Evolutionary conservation across 495 filamentous ascomycete species (phyloP).

Genomic region (Penicillium canariense): DNA sequence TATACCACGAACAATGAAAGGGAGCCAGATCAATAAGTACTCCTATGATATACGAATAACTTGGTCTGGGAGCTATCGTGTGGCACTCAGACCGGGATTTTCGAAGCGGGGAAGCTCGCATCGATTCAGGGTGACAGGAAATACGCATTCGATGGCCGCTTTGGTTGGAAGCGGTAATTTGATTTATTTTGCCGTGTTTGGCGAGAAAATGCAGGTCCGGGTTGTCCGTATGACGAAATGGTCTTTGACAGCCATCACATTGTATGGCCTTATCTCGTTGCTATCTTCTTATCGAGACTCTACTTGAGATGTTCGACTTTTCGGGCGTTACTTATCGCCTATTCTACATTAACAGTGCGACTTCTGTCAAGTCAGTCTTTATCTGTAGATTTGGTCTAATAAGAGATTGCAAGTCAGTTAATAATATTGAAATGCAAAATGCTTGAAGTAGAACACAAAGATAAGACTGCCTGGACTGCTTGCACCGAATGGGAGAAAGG

Average conservation of each 20-base stretch:
- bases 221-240: not conserved
- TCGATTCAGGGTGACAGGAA: slow-evolving; percentile 2
- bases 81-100: slow-evolving; percentile 10
- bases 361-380: not conserved
- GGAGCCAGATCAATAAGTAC: slow-evolving; percentile 12
- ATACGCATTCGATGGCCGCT: slow-evolving; percentile 22
- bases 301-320: not conserved
- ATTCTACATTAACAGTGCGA: not conserved
- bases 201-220: slow-evolving; percentile 22
- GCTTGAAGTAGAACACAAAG: slow-evolving; percentile 4
- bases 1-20: not conserved
- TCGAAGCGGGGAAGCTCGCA: slow-evolving; percentile 22
- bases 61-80: not conserved
- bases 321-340: not conserved
- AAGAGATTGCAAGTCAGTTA: no score
- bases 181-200: slow-evolving; percentile 30
- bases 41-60: not conserved
- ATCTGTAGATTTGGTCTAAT: no score
- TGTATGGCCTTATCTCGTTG: slow-evolving; percentile 1
- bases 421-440: not conserved
- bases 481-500: slow-evolving; percentile 30
- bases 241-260: not conserved
- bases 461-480: slow-evolving; percentile 20
- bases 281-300: not conserved
- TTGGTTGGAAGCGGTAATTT: slow-evolving; percentile 9